Conservation (phyloP, 2,329 filamentous ascomycete genomes). For the Shiraia bambusicola region DNA sequence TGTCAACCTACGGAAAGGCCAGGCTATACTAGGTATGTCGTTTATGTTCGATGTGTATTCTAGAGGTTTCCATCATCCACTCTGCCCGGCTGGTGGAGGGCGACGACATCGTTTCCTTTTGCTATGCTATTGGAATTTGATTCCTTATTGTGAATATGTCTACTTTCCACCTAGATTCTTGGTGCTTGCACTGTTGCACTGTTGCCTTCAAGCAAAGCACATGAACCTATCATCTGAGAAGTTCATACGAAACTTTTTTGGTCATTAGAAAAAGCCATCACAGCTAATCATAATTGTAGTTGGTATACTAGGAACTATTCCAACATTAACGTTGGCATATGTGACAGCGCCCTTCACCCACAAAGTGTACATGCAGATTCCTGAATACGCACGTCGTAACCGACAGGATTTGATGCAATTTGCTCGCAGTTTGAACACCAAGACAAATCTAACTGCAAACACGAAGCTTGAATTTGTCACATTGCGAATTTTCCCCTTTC, state of each 20-base stretch:
- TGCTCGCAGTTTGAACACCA: conserved; percentile 17
- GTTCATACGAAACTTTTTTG: too few species aligned
- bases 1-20: conserved; percentile 26
- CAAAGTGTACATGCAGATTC: conserved; percentile 36
- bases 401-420: conserved; percentile 31
- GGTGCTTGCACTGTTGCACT: too few species aligned
- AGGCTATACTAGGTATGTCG: conserved; percentile 34
- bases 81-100: too few species aligned
- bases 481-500: conserved; percentile 37
- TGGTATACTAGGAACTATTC: conserved; percentile 31
- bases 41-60: neutral
- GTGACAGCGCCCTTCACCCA: conserved; percentile 42
- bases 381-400: conserved; percentile 28
- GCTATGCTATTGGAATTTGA: too few species aligned
- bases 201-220: too few species aligned
- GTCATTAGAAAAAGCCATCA: neutral
- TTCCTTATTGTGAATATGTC: too few species aligned
- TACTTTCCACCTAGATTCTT: too few species aligned
- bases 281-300: conserved; percentile 18
- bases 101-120: too few species aligned
- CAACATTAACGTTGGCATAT: conserved; percentile 36
- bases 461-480: conserved; percentile 41
- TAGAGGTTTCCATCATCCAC: too few species aligned
- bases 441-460: conserved; percentile 17
- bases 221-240: too few species aligned